Evolutionary conservation across 116 monocot genomes (phyloP), one percentile per base, ranked within the genome.

Genomic region (Dioscorea cayenensis): DNA sequence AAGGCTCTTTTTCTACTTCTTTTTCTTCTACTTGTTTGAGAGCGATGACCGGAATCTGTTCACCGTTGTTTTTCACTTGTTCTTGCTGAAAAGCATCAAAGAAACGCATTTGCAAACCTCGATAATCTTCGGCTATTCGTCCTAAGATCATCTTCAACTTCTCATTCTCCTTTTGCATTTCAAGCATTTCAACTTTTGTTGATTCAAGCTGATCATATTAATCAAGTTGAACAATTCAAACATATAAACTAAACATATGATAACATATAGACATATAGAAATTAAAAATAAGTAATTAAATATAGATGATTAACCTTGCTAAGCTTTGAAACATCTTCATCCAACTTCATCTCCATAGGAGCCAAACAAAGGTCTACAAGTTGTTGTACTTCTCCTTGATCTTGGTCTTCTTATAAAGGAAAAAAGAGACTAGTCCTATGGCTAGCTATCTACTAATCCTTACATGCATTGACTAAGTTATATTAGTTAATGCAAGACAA

Each of bases 161-260:
- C 62, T 97, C 73, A 29, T 97, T 97, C 76, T 97, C 97, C 85
- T 97, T 84, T 76, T 77, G 76, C 51, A 84, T 81, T 75, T 90
- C 93, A 1, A 88, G 77, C 80, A 97, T 90, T 69, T 92, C 88
- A 9, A 79, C 79, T 81, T 77, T 86, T 19, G 89, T 91, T 14
- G 17, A 72, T 20, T 62, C 62, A 62, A 62, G 62, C 62, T 62
- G n/a, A 23, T 62, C 62, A 27, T 62, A 62, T 23, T 5, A 27
- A 62, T 4, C 18, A 60, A 60, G 18, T n/a, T 60, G 21, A 5
- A 7, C 60, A 60, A 60, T 7, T 60, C 3, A 7, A 60, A n/a
- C 8, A 19, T 7, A 60, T n/a, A 51, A 51, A 51, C 17, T 51
- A 14, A 17, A 6, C 51, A 51, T 14, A 51, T 51, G 51, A 14